Conservation (phyloP, 495 filamentous ascomycete species). For the Penicillium silybi region DNA sequence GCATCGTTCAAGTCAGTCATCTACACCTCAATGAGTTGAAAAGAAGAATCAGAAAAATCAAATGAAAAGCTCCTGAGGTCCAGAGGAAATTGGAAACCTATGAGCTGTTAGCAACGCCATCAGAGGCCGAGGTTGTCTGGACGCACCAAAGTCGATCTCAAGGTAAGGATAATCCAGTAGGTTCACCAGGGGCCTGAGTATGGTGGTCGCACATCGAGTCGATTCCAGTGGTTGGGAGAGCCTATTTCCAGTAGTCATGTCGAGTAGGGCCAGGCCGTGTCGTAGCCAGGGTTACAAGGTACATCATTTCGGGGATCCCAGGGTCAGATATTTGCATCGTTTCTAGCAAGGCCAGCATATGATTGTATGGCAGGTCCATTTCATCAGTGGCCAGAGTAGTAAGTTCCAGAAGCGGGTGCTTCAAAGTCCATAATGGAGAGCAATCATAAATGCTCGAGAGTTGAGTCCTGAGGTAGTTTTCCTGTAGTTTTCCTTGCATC, state of each 20-base stretch:
- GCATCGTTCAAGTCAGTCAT: slow-evolving; percentile 34
- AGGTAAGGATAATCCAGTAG: slow-evolving; percentile 6
- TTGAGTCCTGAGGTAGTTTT: slow-evolving; percentile 7
- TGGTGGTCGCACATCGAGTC: not conserved
- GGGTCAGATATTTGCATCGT: not conserved
- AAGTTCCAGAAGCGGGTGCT: slow-evolving; percentile 13
- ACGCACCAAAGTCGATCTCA: slow-evolving; percentile 17
- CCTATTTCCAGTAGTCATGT: slow-evolving; percentile 8
- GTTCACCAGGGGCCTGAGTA: not conserved
- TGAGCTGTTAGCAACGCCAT: slow-evolving; percentile 11
- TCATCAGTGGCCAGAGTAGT: slow-evolving; percentile 13
- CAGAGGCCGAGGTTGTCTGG: not conserved
- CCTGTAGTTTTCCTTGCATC: not conserved
- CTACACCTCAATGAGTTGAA: slow-evolving; percentile 18
- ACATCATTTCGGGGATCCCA: slow-evolving; percentile 11
- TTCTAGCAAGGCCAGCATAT: not conserved
- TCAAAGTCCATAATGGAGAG: slow-evolving; percentile 12
- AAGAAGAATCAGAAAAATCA: slow-evolving; percentile 13
- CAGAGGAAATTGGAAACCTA: slow-evolving; percentile 17
- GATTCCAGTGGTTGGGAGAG: slow-evolving; percentile 1
- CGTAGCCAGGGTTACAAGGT: slow-evolving; percentile 11
- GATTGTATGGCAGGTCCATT: slow-evolving; percentile 8
- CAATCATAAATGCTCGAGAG: slow-evolving; percentile 18
- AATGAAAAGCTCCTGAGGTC: slow-evolving; percentile 23
- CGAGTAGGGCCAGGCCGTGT: not conserved